Base-by-base conservation (phyloP, 1,284 basidiomycete genomes). In the Stereum hirsutum region DNA sequence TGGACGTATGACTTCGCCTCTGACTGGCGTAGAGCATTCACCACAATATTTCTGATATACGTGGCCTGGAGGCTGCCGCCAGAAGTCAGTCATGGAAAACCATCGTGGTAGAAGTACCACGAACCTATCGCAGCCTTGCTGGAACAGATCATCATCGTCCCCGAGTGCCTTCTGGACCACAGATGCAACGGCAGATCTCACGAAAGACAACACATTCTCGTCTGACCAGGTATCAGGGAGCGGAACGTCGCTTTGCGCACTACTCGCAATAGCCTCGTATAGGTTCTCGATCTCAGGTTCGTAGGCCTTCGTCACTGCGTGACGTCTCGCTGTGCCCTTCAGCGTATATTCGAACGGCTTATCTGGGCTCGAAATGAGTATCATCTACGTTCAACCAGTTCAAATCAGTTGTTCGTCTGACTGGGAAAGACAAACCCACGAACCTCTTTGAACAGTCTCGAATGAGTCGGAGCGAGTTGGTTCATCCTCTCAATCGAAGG, bases 111-210 rank as follows among this genome's bases (percentile, higher is more conserved):
- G 17, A 11, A 3, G 21, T 12, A 12, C 3, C 23, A 46, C 51
- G n/a, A 38, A 68, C 69, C 68, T 70, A 46, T 67, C 65, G 38
- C 60, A 60, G n/a, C 64, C 64, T 20, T 56, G 47, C 38, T 56
- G 54, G 48, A 68, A 69, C 5, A 66, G 41, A 46, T 66, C 63
- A 12, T 50, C 57, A 25, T 52, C 42, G 37, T 61, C 58, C 24
- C 28, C 26, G 4, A 55, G n/a, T 3, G n/a, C 6, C 1, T 40
- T 20, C 17, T 30, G 32, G 21, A 61, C 17, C 10, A 58, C 53
- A 6, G 41, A 48, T 15, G 39, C 17, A 11, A 56, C 45, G 4
- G 49, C 45, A n/a, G 39, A 24, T 8, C 54, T 44, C 6, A 60
- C 52, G 39, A 54, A 59, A 1, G 39, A 35, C 14, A 39, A 43